Conservation (phyloP, 2,329 filamentous ascomycete genomes). For the Colletotrichum euphorbiae region DNA sequence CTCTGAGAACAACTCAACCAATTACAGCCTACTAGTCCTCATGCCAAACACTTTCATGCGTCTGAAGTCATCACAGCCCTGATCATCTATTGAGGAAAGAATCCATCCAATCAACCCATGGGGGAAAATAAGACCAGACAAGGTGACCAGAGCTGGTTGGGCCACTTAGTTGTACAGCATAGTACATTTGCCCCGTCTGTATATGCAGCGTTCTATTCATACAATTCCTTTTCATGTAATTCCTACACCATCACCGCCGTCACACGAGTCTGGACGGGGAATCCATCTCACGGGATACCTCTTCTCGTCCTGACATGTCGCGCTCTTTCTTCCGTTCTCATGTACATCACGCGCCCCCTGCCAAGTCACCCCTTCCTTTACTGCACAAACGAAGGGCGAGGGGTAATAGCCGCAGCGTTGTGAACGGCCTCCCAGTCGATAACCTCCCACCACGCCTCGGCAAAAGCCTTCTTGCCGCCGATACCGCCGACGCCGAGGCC, state of each 20-base stretch:
- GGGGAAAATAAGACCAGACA: neutral
- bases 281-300: neutral
- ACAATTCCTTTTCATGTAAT: constrained; percentile 36
- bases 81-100: neutral
- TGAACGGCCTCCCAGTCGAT: constrained; percentile 87
- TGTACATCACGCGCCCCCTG: neutral
- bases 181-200: constrained; percentile 34
- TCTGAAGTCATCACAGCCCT: neutral
- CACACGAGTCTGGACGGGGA: neutral
- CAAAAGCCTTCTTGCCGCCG: constrained; percentile 79
- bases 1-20: no score
- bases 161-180: constrained; percentile 33
- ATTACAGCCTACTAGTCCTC: no score
- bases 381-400: constrained; percentile 22
- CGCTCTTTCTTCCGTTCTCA: neutral
- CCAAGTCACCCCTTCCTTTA: constrained; percentile 2
- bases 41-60: no score
- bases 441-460: constrained; percentile 86
- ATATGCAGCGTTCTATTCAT: constrained; percentile 39
- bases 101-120: no score
- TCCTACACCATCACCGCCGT: constrained; percentile 12
- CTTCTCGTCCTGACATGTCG: neutral
- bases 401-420: constrained; percentile 42
- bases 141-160: neutral
- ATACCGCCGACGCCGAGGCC: constrained; percentile 67